Conservation (phyloP, 192 early-diverging fungal genomes). For the Backusella tuberculispora region DNA sequence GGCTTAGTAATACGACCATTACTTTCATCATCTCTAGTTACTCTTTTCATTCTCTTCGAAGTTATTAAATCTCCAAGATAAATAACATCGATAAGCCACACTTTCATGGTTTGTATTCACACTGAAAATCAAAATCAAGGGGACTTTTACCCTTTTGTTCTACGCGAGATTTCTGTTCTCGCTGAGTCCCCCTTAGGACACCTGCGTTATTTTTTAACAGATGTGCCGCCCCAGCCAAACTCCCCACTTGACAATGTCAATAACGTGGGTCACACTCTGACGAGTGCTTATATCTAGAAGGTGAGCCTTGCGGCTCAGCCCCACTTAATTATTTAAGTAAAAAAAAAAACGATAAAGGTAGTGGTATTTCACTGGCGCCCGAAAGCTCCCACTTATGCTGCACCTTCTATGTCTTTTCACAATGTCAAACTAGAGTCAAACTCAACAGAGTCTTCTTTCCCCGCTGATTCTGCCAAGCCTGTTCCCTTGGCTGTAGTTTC, state of each 20-base stretch:
- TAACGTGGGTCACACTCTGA: conserved; percentile 52
- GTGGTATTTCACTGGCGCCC: conserved; percentile 61
- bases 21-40: too few relatives aligned
- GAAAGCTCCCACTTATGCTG: conserved; percentile 66
- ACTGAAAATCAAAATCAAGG: conserved; percentile 75
- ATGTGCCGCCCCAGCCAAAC: conserved; percentile 81
- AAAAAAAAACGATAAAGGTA: conserved; percentile 61
- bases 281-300: conserved; percentile 21
- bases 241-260: conserved; percentile 76
- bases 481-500: conserved; percentile 74
- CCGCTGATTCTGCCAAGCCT: conserved; percentile 72
- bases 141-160: conserved; percentile 77
- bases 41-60: too few relatives aligned
- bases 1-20: too few relatives aligned
- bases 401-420: conserved; percentile 72
- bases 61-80: too few relatives aligned
- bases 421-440: conserved; percentile 58
- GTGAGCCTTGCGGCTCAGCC: conserved; percentile 20
- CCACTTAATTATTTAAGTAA: conserved; percentile 62
- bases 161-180: conserved; percentile 80
- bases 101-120: conserved; percentile 61
- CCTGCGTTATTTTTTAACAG: conserved; percentile 80
- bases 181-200: conserved; percentile 76
- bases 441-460: conserved; percentile 81
- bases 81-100: conserved; percentile 63